Base-by-base conservation (phyloP, 1,139 yeast species). In the Pichia sp. region DNA sequence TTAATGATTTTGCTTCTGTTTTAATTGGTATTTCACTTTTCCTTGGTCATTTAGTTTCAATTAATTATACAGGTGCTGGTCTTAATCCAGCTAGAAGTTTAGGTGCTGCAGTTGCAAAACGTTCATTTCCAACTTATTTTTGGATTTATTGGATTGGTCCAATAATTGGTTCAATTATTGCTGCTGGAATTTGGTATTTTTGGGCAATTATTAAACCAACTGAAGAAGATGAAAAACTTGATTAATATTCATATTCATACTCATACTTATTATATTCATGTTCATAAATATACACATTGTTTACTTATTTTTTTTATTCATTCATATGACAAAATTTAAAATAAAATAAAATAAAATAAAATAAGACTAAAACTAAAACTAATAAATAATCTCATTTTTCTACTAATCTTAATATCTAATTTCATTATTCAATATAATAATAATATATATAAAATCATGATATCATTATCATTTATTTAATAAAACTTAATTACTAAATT, bases 81-180 rank as follows among this genome's bases (percentile, higher is more conserved):
- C 74, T 86, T 64, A 87, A 87, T 75, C 96, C 96, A 49, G 96
- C 96, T 44, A 81, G 96, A 73, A 73, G 88, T 34, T 78, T 88
- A 54, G 96, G 96, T 63, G 95, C 96, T 48, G 58, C 57, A 8
- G 56, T 53, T 46, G 95, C 90, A 51, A 76, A 77, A 50, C 71
- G 69, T 51, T 72, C 77, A 36, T 88, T 88, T 82, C 95, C 95
- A 40, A 67, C 65, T 61, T 87, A 88, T 70, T 89, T 81, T 74
- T 88, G 95, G 95, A 86, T 88, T 57, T 88, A 88, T 75, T 86
- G 95, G 94, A 78, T 88, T 50, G 95, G 95, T 51, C 95, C 95
- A 54, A 59, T 81, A 49, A 62, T 85, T 53, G 96, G 95, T 56
- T 70, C 92, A 6, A 56, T 73, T 48, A 65, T 86, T 59, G 84